Evolutionary conservation across 768 basidiomycete species (phyloP).

Genomic region (Phaffia australis): DNA sequence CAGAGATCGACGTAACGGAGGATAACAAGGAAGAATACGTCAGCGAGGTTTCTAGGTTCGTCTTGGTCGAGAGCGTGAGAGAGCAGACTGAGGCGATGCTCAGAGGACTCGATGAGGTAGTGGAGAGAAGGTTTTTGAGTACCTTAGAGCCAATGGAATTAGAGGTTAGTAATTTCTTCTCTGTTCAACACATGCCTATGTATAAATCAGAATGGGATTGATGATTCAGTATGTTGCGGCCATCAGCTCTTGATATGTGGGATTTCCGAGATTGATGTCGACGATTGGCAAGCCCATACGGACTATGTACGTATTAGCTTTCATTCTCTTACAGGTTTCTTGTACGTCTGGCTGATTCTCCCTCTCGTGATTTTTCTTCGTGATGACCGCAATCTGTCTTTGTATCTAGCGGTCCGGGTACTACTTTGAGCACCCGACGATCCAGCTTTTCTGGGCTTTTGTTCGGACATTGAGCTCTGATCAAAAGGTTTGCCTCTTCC

Average conservation of each 20-base stretch:
- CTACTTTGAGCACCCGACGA: neutral
- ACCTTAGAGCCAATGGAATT: slow-evolving; percentile 10
- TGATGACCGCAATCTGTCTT: neutral
- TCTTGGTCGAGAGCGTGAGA: slow-evolving; percentile 12
- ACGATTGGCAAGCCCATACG: slow-evolving; percentile 13
- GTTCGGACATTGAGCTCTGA: slow-evolving; percentile 9
- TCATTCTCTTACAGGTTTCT: neutral
- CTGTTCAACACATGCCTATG: neutral
- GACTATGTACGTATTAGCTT: slow-evolving; percentile 2
- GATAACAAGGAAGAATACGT: slow-evolving; percentile 18
- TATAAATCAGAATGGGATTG: no score
- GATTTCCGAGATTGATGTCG: slow-evolving; percentile 6
- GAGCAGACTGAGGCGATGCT: slow-evolving; percentile 21
- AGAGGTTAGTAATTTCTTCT: slow-evolving; percentile 6
- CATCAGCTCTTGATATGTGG: slow-evolving; percentile 16
- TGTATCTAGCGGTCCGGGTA: slow-evolving; percentile 1
- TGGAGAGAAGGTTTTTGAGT: neutral
- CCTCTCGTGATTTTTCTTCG: neutral
- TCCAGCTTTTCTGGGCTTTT: slow-evolving; percentile 11
- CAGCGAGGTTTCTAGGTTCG: neutral
- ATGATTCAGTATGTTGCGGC: neutral
- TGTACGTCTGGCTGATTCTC: neutral
- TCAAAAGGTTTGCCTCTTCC: slow-evolving; percentile 1
- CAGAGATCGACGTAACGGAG: slow-evolving; percentile 16
- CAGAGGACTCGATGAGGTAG: slow-evolving; percentile 13